Base-by-base conservation (phyloP, 192 early-diverging fungal genomes). In the Coemansia sp. region DNA sequence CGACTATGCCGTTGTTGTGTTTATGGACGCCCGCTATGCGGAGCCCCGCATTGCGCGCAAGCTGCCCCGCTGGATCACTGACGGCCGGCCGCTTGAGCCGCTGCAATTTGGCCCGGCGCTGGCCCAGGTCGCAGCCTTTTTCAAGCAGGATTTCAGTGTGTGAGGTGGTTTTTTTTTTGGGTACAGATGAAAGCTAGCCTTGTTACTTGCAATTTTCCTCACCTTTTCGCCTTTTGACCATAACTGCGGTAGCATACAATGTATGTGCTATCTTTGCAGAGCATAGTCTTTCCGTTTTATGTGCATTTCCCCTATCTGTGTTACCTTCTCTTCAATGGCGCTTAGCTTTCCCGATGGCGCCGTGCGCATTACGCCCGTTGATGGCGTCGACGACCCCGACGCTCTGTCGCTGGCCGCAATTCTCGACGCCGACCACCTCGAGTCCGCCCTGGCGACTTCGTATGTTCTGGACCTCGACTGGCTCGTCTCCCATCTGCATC, bases 1-100 rank as follows among this genome's bases (percentile, higher is more conserved):
- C 39, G 95, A 98, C 65, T 93, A 89, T 66, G 90, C 93, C 0
- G 83, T 84, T 1, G 88, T 98, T 42, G 59, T 91, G 3, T 67
- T 98, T 31, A 44, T 95, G 26, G 95, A 95, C 49, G 42, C 66
- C 17, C 64, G 87, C 1, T 87, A 87, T 62, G 66, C 73, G 0
- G 66, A 73, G 19, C 20, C 58, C 1, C 44, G 66, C 4, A 81
- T 80, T 27, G 51, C 74, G 2, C n/a, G 51, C 14, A 73, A 78
- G 27, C 70, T 92, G 17, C 88, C 90, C 2, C 73, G 74, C 34
- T 92, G 90, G 90, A 81, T 89, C n/a, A 23, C 42, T 4, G 50
- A 15, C 12, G 2, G 22, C 27, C 20, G 34, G 19, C 0, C 7
- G 20, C 4, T 30, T 61, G 3, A 27, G 20, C 2, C 17, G 26